Evolutionary conservation across 2,329 filamentous ascomycete species (phyloP), one percentile per base, ranked within the genome.

Genomic region (Fusarium keratoplasticum): DNA sequence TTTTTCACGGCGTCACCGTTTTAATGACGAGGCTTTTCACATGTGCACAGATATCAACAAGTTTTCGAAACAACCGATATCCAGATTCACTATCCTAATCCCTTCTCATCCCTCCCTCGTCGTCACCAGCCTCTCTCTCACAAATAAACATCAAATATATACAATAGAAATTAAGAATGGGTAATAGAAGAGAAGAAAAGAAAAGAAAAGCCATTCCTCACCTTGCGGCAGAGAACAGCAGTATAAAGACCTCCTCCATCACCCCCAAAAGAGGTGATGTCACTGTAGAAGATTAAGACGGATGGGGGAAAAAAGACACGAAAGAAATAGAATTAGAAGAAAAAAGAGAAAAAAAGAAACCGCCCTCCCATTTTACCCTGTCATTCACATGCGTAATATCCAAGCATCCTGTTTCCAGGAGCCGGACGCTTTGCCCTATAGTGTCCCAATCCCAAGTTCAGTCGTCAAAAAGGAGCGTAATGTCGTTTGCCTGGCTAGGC

Each of bases 21-120:
- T 57, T 14, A 52, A 29, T 52, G 47, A 52, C 18, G 25, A 31
- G 16, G 16, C 10, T 27, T 52, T 52, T 52, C 47, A 52, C 47
- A 6, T 31, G 18, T 52, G 47, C 47, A 29, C 16, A 47, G 42
- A 31, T 52, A 18, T 31, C 29, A 47, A 27, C 27, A 64, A 22
- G 27, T 40, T 73, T 54, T 6, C 7, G 2, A 2, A 63, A 63
- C 33, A 47, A 60, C 71, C 42, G 61, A 29, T 72, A 59, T 71
- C 61, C 72, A 75, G 61, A 75, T 75, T 75, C 22, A 74, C 71
- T 75, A 70, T 74, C 61, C 64, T 54, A 66, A 52, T 35, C 44
- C 36, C 59, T 38, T 36, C 18, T 16, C 55, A 33, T 74, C 47
- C 54, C 33, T 55, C 7, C 38, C 52, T 13, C 61, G 29, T 40